Conservation (phyloP, 495 filamentous ascomycete species). For the Neurospora tetraspora region DNA sequence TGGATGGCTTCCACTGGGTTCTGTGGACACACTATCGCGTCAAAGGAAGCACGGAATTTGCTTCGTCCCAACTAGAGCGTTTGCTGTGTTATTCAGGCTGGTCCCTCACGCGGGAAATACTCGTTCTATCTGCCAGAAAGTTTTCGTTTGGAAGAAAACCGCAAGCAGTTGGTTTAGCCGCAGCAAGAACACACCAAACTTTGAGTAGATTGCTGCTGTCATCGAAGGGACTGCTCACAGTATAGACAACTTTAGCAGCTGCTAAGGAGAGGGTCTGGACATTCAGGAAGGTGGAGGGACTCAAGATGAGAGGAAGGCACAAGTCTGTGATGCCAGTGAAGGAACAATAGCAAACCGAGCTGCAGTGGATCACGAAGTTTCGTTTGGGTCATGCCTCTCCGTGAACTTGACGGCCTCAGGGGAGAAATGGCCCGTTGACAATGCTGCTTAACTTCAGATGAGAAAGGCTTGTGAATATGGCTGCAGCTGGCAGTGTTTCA, state of each 20-base stretch:
- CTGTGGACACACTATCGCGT: not conserved
- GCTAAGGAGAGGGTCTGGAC: not conserved
- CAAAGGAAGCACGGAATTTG: not conserved
- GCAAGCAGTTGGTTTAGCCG: not conserved
- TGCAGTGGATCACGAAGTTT: not conserved
- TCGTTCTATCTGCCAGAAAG: not conserved
- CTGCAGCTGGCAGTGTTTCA: not conserved
- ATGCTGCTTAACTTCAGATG: not conserved
- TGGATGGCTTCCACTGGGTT: not conserved
- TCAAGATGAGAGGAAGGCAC: not conserved
- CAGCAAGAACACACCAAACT: not conserved
- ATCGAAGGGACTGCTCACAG: not conserved
- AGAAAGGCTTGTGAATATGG: not conserved
- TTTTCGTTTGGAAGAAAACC: not conserved
- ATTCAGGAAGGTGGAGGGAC: not conserved
- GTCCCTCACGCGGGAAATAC: not conserved
- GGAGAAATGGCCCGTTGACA: not conserved
- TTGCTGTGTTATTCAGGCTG: not conserved
- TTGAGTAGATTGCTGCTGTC: not conserved
- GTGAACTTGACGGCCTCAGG: not conserved
- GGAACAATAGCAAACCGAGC: not conserved
- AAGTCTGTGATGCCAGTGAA: not conserved
- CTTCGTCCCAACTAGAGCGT: not conserved
- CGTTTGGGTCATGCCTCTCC: not conserved
- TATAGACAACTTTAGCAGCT: not conserved